A percentile compares a stretch with the other conserved stretches of the same genome.
Conservation (phyloP, 2,329 filamentous ascomycete genomes). For the Xylaria sp. region DNA sequence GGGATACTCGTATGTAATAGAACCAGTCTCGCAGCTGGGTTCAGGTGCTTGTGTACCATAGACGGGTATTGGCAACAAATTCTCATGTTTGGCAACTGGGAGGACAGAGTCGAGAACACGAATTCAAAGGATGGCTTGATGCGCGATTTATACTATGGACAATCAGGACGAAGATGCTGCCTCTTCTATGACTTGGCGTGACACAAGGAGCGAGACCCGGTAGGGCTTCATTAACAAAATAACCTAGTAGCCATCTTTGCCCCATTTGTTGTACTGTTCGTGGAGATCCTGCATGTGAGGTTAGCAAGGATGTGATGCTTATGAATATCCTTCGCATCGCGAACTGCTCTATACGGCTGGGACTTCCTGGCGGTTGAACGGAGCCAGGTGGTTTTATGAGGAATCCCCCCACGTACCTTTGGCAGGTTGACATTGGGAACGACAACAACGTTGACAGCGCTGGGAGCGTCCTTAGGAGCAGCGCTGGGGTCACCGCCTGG, state of each 20-base stretch:
- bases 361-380: conserved; percentile 3
- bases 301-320: conserved; percentile 19
- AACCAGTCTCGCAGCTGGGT: no score
- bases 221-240: conserved; percentile 1
- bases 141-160: conserved; percentile 29
- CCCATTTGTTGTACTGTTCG: conserved; percentile 99
- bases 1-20: no score
- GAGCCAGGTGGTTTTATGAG: no score
- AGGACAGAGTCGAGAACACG: background rate
- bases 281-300: conserved; percentile 71
- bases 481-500: conserved; percentile 80
- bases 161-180: conserved; percentile 19
- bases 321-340: background rate
- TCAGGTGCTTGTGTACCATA: no score
- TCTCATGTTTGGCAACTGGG: no score
- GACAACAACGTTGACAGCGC: conserved; percentile 92
- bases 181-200: conserved; percentile 15
- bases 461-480: conserved; percentile 85
- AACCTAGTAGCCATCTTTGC: conserved; percentile 85
- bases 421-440: conserved; percentile 92
- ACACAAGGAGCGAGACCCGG: conserved; percentile 16
- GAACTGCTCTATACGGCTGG: background rate
- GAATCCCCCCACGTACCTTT: conserved; percentile 76
- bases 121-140: conserved; percentile 1
- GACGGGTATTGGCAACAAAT: no score